Evolutionary conservation across 768 basidiomycete genomes (phyloP).

Genomic region (Mycena crocata): DNA sequence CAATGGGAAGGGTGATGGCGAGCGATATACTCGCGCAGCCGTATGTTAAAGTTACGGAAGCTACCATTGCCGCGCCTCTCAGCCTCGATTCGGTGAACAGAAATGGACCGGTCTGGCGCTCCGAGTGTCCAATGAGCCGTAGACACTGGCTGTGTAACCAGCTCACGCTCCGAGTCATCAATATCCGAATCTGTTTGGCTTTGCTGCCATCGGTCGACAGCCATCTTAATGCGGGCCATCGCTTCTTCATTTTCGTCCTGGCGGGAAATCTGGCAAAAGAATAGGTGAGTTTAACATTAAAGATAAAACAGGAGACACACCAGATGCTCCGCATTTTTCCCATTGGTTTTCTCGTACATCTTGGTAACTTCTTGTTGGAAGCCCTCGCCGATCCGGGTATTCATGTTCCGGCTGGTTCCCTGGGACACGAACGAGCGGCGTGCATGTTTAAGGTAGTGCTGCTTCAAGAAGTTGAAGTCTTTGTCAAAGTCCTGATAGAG

Average conservation of each 20-base stretch:
- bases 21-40: constrained; percentile 6
- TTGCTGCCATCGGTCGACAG: constrained; percentile 6
- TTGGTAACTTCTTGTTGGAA: constrained; percentile 19
- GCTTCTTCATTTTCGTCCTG: constrained; percentile 19
- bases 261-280: neutral
- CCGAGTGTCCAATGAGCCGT: constrained; percentile 7
- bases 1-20: neutral
- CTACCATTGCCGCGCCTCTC: neutral
- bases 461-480: constrained; percentile 17
- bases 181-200: neutral
- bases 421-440: neutral
- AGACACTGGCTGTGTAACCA: neutral
- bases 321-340: constrained; percentile 19
- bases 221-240: constrained; percentile 16
- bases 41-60: constrained; percentile 7
- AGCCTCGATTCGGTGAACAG: neutral
- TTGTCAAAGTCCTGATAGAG: constrained; percentile 1
- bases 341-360: constrained; percentile 19
- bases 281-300: neutral
- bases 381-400: constrained; percentile 17
- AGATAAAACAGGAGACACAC: neutral
- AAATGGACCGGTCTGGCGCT: neutral
- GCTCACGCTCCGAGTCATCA: neutral
- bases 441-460: constrained; percentile 11
- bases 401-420: constrained; percentile 12